Evolutionary conservation across 139 green algal species (phyloP), one percentile per base, ranked within the genome.

Genomic region (Chlorella sorokiniana): DNA sequence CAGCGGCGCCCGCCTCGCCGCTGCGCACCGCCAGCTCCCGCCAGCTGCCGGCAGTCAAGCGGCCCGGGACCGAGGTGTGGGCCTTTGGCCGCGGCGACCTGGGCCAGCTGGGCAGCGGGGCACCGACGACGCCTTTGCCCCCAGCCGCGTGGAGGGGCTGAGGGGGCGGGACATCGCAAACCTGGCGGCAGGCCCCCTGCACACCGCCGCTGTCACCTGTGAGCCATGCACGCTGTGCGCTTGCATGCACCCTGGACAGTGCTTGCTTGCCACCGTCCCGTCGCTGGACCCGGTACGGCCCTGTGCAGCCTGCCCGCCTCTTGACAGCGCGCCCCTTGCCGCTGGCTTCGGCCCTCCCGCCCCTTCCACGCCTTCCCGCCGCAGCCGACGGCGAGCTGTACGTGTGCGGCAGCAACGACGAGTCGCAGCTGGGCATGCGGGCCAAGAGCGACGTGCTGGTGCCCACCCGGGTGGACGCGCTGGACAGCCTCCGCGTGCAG

Each of bases 381-480:
- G 45, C 72, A 59, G 59, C 59, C 27, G 90, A 93, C 59, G 90
- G 85, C 8, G 90, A 94, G 71, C 69, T 94, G 59, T 91, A 84
- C 67, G 87, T 83, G 22, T 73, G 33, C 1, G 91, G 91, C 73
- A 83, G 67, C 78, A 94, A 94, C 74, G 88, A 94, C 41, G 54
- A 33, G 2, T 52, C 68, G 14, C 88, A 93, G 78, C 72, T 91
- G 51, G 90, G 86, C 45, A 40, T 85, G 20, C 48, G 67, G 37
- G 20, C 20, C 29, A n/a, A 27, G 25, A 40, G 62, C 0, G 9
- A 33, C 1, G 75, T 37, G 56, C 41, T 33, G 18, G 56, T 33
- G 40, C 69, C 67, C 81, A 69, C 40, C 18, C 61, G 91, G 10
- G 76, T 93, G 54, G 64, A 79, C 9, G 85, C 84, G 0, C 69